Evolutionary conservation across 371 early-diverging fungal species (phyloP).

Genomic region (Rhizopus delemar): DNA sequence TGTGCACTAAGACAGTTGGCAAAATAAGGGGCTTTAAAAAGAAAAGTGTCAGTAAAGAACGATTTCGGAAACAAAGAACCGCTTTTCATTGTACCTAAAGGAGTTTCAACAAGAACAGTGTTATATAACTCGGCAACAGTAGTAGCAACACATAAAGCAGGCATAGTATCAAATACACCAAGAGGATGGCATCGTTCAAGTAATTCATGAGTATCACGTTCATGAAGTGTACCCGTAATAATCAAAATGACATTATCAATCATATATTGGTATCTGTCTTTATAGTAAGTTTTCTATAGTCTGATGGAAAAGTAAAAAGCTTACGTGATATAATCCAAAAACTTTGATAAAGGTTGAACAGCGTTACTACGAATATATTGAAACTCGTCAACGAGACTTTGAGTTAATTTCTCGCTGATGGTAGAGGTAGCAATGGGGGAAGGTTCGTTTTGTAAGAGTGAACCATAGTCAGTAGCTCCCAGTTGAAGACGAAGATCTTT

Average conservation of each 20-base stretch:
- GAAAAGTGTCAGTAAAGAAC: neutral
- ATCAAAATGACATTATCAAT: constrained; percentile 98
- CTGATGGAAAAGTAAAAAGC: constrained; percentile 18
- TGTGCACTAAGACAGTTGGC: constrained; percentile 93
- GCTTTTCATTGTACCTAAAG: constrained; percentile 63
- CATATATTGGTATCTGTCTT: constrained; percentile 93
- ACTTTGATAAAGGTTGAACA: constrained; percentile 79
- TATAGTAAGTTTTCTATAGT: neutral
- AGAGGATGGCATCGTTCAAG: constrained; percentile 95
- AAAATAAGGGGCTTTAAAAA: constrained; percentile 89
- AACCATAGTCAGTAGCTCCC: constrained; percentile 93
- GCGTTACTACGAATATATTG: constrained; percentile 88
- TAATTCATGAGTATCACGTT: constrained; percentile 96
- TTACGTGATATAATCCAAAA: constrained; percentile 96
- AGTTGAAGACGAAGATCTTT: constrained; percentile 77
- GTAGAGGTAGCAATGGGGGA: constrained; percentile 94
- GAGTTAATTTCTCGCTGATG: constrained; percentile 83
- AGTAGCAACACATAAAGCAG: constrained; percentile 96
- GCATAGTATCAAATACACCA: constrained; percentile 96
- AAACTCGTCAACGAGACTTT: constrained; percentile 91
- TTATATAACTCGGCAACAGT: constrained; percentile 94
- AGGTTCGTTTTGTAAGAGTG: constrained; percentile 93
- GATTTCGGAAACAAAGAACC: neutral
- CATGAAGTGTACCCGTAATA: constrained; percentile 97
- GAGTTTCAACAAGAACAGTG: constrained; percentile 96